Conservation (phyloP, 257 asterid species). For the Apocynum venetum region DNA sequence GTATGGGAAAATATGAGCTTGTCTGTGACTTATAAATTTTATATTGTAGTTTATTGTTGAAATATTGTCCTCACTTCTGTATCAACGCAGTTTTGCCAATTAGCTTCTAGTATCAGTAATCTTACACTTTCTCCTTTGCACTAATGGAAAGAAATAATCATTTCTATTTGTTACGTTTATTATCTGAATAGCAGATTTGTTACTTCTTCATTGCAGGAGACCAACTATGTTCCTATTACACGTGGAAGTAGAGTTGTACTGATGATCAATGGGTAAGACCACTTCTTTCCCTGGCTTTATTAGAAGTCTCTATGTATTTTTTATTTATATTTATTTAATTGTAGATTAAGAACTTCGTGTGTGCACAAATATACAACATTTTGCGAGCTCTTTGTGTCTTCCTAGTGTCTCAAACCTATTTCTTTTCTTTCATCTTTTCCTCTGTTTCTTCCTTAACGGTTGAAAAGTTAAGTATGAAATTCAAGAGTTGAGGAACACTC, state of each 20-base stretch:
- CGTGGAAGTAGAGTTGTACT: conserved; percentile 90
- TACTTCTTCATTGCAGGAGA: conserved; percentile 58
- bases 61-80: too few relatives aligned
- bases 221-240: conserved; percentile 82
- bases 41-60: too few relatives aligned
- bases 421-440: not conserved
- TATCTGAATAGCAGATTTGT: not conserved
- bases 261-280: conserved; percentile 86
- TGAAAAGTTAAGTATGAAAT: not conserved
- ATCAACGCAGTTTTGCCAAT: too few relatives aligned
- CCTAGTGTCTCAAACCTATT: not conserved
- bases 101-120: too few relatives aligned
- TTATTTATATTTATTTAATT: not conserved
- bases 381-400: not conserved
- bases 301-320: not conserved
- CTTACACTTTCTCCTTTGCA: not conserved
- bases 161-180: not conserved
- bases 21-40: not conserved
- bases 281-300: not conserved
- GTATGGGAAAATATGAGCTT: not conserved
- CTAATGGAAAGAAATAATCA: not conserved
- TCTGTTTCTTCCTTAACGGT: not conserved
- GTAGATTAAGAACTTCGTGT: not conserved
- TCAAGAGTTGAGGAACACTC: not conserved
- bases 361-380: not conserved